Percentiles rank a stretch among this genome's conserved stretches.
phyloP scores from a whole-genome alignment of 192 early-diverging fungal species.

The Gonapodya sp. region DNA sequence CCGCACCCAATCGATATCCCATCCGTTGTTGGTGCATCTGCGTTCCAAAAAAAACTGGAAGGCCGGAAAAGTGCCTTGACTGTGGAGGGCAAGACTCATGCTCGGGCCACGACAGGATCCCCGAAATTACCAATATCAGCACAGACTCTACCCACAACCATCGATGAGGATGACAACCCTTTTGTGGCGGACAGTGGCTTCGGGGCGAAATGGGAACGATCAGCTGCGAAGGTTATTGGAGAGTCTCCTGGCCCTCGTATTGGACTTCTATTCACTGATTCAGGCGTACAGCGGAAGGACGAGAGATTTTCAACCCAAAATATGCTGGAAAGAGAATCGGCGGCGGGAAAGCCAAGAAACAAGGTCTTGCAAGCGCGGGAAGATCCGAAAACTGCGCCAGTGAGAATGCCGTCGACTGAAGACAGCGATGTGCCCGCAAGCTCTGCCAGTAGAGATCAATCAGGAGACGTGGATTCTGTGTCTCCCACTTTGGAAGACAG shows the following conservation, averaged over 20 bases:
- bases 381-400: neutral
- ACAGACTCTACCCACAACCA: neutral
- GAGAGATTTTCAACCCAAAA: no score
- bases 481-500: no score
- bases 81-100: neutral
- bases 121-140: neutral
- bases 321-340: no score
- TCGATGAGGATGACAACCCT: slow-evolving; percentile 7
- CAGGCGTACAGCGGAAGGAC: no score
- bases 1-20: no score
- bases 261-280: neutral
- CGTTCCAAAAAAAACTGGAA: no score
- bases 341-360: no score
- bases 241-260: neutral
- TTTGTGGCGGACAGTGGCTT: neutral
- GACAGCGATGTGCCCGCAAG: neutral
- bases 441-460: no score
- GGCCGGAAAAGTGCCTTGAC: no score
- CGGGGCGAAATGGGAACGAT: neutral
- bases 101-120: neutral
- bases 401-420: neutral
- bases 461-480: no score
- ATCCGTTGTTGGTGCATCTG: no score
- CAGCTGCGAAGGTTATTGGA: neutral
- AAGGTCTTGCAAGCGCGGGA: neutral